A percentile compares a stretch with the other conserved stretches of the same genome.
These are phyloP conservation scores for Pythium myriotylum DNA, from an alignment of 352 stramenopile genomes.

Conservation along the genomic window DNA sequence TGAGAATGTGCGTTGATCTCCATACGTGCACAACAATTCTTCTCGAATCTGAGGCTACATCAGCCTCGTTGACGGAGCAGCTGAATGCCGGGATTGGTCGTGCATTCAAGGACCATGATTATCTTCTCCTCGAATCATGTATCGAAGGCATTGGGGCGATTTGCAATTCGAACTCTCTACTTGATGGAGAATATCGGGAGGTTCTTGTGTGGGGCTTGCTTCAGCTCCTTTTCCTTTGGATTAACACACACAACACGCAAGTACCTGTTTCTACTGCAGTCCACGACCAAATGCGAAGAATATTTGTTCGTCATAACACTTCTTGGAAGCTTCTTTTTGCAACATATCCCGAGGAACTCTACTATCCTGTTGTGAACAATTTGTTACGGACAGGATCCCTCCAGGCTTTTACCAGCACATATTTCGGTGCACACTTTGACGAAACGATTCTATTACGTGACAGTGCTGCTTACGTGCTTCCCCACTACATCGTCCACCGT, in stretches of 20 bases:
- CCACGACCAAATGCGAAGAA: constrained; percentile 34
- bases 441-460: constrained; percentile 31
- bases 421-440: constrained; percentile 33
- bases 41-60: background rate
- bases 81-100: constrained; percentile 11
- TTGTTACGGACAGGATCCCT: constrained; percentile 28
- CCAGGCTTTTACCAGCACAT: constrained; percentile 31
- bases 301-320: constrained; percentile 25
- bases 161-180: constrained; percentile 14
- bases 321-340: constrained; percentile 36
- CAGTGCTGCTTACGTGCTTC: constrained; percentile 36
- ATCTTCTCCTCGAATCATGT: constrained; percentile 26
- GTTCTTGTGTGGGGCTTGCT: constrained; percentile 39
- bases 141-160: constrained; percentile 33
- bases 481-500: constrained; percentile 33
- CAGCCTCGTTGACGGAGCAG: constrained; percentile 2
- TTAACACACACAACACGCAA: constrained; percentile 20
- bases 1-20: constrained; percentile 20
- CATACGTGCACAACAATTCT: constrained; percentile 4
- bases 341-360: constrained; percentile 35
- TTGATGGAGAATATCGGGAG: constrained; percentile 4
- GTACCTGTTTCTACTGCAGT: constrained; percentile 22
- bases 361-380: constrained; percentile 37
- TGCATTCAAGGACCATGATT: constrained; percentile 24
- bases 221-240: constrained; percentile 38